Evolutionary conservation across 192 early-diverging fungal species (phyloP).

Genomic region (Linnemannia exigua): DNA sequence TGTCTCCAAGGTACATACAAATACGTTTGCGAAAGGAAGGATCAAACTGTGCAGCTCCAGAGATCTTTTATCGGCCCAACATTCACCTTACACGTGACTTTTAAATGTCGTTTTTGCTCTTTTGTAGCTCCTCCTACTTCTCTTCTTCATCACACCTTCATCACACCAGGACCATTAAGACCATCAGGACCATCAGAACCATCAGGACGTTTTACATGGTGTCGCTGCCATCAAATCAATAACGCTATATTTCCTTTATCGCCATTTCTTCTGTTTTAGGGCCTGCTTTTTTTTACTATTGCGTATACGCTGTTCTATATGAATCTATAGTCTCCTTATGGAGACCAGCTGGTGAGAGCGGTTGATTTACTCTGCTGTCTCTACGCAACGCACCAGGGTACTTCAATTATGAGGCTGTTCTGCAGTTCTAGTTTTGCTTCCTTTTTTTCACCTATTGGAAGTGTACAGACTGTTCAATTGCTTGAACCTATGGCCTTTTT

Average conservation of each 20-base stretch:
- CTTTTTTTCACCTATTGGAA: not conserved
- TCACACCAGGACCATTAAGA: not conserved
- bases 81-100: not conserved
- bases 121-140: not conserved
- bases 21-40: slow-evolving; percentile 12
- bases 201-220: not conserved
- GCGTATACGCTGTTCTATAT: not conserved
- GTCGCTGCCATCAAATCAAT: not conserved
- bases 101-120: not conserved
- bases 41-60: not conserved
- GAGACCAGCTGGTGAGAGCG: not conserved
- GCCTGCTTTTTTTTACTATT: not conserved
- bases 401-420: not conserved
- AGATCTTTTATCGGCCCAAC: not conserved
- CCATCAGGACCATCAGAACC: not conserved
- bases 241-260: not conserved
- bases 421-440: not conserved
- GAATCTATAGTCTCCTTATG: not conserved
- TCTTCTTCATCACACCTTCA: not conserved
- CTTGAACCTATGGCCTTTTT: not conserved
- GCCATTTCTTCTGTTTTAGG: not conserved
- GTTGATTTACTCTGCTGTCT: not conserved
- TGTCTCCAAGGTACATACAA: slow-evolving; percentile 6
- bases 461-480: not conserved
- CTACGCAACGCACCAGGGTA: not conserved